phyloP scores from a whole-genome alignment of 1,139 yeast species.

The Yamadazyma triangularis region DNA sequence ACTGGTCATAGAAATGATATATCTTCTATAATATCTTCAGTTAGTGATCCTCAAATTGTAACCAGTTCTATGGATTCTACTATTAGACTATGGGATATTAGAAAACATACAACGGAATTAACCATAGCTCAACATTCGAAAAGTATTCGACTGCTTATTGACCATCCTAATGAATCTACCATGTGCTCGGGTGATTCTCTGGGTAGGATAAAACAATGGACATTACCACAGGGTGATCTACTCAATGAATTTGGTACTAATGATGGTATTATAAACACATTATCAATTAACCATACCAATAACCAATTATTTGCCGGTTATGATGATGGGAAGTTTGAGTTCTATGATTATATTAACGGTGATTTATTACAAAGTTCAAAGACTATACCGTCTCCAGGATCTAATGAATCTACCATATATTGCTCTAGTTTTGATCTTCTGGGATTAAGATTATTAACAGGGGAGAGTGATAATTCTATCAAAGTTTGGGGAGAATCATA shows the following conservation, averaged over 20 bases:
- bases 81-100: conserved; percentile 76
- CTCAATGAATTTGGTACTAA: conserved; percentile 37
- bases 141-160: conserved; percentile 67
- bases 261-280: conserved; percentile 56
- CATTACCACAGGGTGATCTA: conserved; percentile 70
- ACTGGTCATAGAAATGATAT: conserved; percentile 81
- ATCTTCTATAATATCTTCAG: conserved; percentile 61
- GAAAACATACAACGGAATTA: conserved; percentile 38
- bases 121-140: conserved; percentile 81
- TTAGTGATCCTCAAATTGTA: conserved; percentile 79
- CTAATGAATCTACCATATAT: conserved; percentile 61
- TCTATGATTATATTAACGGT: conserved; percentile 77
- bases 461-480: conserved; percentile 86
- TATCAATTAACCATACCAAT: conserved; percentile 57
- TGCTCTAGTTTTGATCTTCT: conserved; percentile 74
- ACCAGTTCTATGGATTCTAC: conserved; percentile 85
- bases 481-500: conserved; percentile 67
- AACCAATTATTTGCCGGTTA: conserved; percentile 77
- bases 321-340: conserved; percentile 74
- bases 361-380: conserved; percentile 50
- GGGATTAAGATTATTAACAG: conserved; percentile 77
- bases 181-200: conserved; percentile 72
- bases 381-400: conserved; percentile 64
- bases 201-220: conserved; percentile 82
- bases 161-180: conserved; percentile 71